Evolutionary conservation across 345 rosid genomes (phyloP), one percentile per base, ranked within the genome.

Genomic region (Corchorus capsularis): DNA sequence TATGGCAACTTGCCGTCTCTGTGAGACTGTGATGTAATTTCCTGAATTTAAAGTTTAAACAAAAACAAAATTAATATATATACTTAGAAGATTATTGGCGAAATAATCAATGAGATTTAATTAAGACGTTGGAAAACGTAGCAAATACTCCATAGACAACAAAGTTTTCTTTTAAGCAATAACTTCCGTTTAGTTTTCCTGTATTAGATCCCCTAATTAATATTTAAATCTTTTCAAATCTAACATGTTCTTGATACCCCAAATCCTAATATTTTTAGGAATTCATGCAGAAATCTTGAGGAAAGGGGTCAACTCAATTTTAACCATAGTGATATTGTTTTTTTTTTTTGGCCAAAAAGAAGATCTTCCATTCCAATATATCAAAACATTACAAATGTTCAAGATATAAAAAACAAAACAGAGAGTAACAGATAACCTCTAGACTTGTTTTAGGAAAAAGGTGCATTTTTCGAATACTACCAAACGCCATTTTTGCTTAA

Each of bases 131-230:
- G 41, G 35, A 50, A 16, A 69, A 69, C 73, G 45, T 69, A 34
- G 73, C 60, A 69, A 8, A 34, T 34, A 69, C 73, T 69, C 73
- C 73, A 52, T 6, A 34, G 13, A 34, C 59, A 69, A 8, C 3
- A 50, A 22, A 16, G 59, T 32, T 69, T 3, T 32, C 39, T 69
- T 67, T 15, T 22, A 69, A 69, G 59, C 73, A 69, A 69, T 34
- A 50, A 8, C 34, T 66, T 20, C 15, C 70, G 0, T 8, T 27
- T 27, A 27, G 27, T 27, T 45, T 45, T 5, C 70, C 34, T 65
- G 53, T 11, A 65, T 66, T 2, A 45, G 17, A 11, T 19, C 10
- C 6, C 15, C 6, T 10, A 1, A 41, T 53, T 6, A 53, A 27
- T 27, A 15, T 14, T 52, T 52, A 14, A 52, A 15, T 52, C 34